Percentiles rank a stretch among this genome's conserved stretches.
Conservation (phyloP, 192 early-diverging fungal genomes). For the Anaeromyces robustus region DNA sequence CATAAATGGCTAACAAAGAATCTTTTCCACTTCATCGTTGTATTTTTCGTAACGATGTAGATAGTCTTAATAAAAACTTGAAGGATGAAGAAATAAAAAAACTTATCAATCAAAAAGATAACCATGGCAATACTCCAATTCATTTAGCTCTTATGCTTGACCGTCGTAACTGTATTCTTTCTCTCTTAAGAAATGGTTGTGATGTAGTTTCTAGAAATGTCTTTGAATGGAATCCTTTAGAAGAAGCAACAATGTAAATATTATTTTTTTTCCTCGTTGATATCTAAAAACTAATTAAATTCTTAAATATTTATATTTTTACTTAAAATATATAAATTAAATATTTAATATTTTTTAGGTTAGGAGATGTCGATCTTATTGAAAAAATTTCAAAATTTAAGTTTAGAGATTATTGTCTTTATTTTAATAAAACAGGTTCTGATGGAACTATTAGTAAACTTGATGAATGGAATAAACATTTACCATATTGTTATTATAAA, state of each 20-base stretch:
- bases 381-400: background rate
- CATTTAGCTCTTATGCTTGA: background rate
- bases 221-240: background rate
- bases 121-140: background rate
- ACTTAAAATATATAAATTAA: too few relatives aligned
- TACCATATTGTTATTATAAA: background rate
- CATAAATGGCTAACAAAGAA: background rate
- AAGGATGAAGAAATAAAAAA: background rate
- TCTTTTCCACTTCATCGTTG: background rate
- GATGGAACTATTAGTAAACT: background rate
- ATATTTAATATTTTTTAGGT: background rate
- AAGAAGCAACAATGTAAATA: background rate
- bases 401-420: background rate
- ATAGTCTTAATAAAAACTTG: background rate
- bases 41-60: background rate
- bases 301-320: too few relatives aligned
- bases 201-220: background rate
- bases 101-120: background rate
- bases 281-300: too few relatives aligned
- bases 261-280: too few relatives aligned
- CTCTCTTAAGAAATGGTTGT: background rate
- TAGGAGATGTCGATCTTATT: background rate
- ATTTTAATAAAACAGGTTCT: background rate
- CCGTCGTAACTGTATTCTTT: background rate
- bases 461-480: background rate